phyloP scores from a whole-genome alignment of 305 asterid species.

The Fraxinus sp. region DNA sequence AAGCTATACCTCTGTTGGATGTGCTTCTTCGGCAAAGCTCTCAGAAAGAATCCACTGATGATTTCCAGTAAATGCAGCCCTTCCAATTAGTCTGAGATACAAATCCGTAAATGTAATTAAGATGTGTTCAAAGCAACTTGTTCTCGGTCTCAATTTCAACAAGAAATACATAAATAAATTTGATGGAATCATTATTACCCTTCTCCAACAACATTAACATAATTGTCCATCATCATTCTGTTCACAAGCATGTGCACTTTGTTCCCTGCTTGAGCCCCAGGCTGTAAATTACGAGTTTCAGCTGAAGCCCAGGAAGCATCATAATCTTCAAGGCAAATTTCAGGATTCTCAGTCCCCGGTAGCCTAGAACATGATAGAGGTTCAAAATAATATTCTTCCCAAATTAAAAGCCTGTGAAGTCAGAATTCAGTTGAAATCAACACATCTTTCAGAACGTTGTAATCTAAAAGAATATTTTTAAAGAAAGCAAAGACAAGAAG shows the following conservation, averaged over 20 bases:
- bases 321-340: conserved; percentile 35
- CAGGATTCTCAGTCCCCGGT: conserved; percentile 29
- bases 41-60: conserved; percentile 73
- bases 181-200: conserved; percentile 47
- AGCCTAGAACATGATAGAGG: conserved; percentile 35
- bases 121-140: background rate
- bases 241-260: conserved; percentile 62
- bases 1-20: conserved; percentile 71
- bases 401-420: conserved; percentile 72
- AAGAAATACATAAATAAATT: background rate
- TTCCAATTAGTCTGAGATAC: conserved; percentile 72
- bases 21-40: conserved; percentile 40
- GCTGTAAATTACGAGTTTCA: conserved; percentile 35
- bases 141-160: background rate
- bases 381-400: conserved; percentile 90
- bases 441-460: conserved; percentile 1
- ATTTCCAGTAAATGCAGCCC: conserved; percentile 77
- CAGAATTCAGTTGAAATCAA: conserved; percentile 18
- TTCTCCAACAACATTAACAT: conserved; percentile 76
- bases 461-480: background rate
- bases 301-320: conserved; percentile 37
- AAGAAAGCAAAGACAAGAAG: conserved; percentile 28
- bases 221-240: conserved; percentile 87
- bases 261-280: conserved; percentile 36
- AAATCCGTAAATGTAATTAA: conserved; percentile 11